phyloP scores from a whole-genome alignment of 1,284 basidiomycete species.

The Pascua sp. region DNA sequence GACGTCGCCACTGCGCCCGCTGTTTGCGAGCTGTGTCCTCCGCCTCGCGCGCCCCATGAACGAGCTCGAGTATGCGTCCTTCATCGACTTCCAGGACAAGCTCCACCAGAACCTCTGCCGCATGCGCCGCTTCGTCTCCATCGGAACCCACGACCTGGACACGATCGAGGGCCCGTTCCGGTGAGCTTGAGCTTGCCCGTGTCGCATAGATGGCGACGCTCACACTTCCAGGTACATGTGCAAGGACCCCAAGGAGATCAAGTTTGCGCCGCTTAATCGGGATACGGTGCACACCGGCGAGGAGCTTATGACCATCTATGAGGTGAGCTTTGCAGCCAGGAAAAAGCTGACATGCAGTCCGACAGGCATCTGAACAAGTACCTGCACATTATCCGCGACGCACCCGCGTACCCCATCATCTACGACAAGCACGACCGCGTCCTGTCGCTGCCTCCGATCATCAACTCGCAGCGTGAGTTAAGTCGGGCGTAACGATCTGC shows the following conservation, averaged over 20 bases:
- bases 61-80: slow-evolving; percentile 84
- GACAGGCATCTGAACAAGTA: slow-evolving; percentile 89
- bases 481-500: too few species aligned
- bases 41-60: slow-evolving; percentile 82
- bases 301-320: slow-evolving; percentile 84
- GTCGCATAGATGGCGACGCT: not conserved
- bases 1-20: slow-evolving; percentile 78
- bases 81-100: slow-evolving; percentile 98
- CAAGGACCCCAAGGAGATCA: slow-evolving; percentile 79
- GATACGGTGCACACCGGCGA: slow-evolving; percentile 69
- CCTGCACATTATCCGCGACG: slow-evolving; percentile 88
- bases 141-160: slow-evolving; percentile 96
- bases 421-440: slow-evolving; percentile 85
- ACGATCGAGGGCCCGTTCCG: slow-evolving; percentile 81
- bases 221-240: slow-evolving; percentile 68
- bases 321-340: slow-evolving; percentile 54
- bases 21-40: slow-evolving; percentile 85
- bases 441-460: slow-evolving; percentile 96
- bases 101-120: slow-evolving; percentile 94
- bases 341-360: slow-evolving; percentile 48
- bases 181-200: slow-evolving; percentile 21
- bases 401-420: slow-evolving; percentile 95
- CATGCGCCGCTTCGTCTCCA: slow-evolving; percentile 84
- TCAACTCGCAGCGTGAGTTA: slow-evolving; percentile 74
- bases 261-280: slow-evolving; percentile 81